Conservation (phyloP, 768 basidiomycete species). For the Boletus rex-veris region DNA sequence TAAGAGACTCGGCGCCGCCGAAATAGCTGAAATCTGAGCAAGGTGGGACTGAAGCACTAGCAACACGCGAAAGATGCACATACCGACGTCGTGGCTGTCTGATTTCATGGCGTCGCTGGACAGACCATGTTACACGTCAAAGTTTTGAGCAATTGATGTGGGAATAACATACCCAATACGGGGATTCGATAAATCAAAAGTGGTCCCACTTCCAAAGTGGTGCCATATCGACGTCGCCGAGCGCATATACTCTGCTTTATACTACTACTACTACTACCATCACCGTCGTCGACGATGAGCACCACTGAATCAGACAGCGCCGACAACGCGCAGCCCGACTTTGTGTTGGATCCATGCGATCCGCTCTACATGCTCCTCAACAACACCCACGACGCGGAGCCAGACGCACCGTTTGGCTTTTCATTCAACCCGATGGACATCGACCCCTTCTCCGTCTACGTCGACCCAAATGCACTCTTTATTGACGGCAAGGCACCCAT, state of each 20-base stretch:
- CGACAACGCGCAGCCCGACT: constrained; percentile 32
- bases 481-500: constrained; percentile 28
- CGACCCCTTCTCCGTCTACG: constrained; percentile 48
- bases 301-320: constrained; percentile 9
- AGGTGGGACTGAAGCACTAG: neutral
- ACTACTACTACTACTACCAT: neutral
- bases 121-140: neutral
- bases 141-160: constrained; percentile 15
- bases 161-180: constrained; percentile 22
- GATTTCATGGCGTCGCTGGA: constrained; percentile 11
- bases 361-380: constrained; percentile 57
- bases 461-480: constrained; percentile 66
- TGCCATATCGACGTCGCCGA: constrained; percentile 12
- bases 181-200: constrained; percentile 14
- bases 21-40: constrained; percentile 69
- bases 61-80: neutral
- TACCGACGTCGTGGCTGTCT: constrained; percentile 19
- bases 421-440: constrained; percentile 49
- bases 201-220: constrained; percentile 26
- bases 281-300: constrained; percentile 17
- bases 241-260: neutral
- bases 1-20: constrained; percentile 78
- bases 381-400: constrained; percentile 36
- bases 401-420: constrained; percentile 38
- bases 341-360: constrained; percentile 52